Evolutionary conservation across 148 eudicot species (phyloP), one percentile per base, ranked within the genome.

Genomic region (Bassia scoparia): DNA sequence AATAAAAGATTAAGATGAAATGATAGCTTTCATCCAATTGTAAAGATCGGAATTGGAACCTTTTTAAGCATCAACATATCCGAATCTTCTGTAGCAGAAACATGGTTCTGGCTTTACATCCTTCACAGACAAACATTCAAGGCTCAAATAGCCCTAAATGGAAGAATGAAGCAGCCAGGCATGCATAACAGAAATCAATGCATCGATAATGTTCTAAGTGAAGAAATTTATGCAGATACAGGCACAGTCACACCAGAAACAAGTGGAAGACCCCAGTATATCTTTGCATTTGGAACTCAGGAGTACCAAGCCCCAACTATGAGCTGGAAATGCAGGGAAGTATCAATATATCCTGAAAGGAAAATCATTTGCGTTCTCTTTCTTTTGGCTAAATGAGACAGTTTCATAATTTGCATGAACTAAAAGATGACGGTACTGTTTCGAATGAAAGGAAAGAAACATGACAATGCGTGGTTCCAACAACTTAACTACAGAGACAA

Each of bases 251-350:
- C 83, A 77, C 78, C 80, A 67, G 67, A 41, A 55, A 80, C 66
- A 79, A 71, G 82, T 72, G 80, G 81, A 76, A 86, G 71, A 77
- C 67, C 84, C 80, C 85, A 76, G 80, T 78, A 82, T 70, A 85
- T 78, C 75, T 76, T 67, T 71, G 86, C 81, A 81, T 76, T 68
- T 69, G 78, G 81, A 80, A 84, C 82, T 81, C 84, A 78, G 85
- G 73, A 69, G 83, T 75, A 79, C 64, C 68, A 74, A 84, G 83
- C 83, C 85, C 86, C 80, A 62, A 82, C 82, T 87, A 80, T 76
- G 83, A 82, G 86, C 95, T 88, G 93, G 86, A 90, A 88, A 85
- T 61, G 80, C 82, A 85, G 86, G 78, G 85, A 88, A 81, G 81
- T 74, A 85, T 90, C 86, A 88, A 88, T 79, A 70, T 73, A 65